Conservation (phyloP, 2,329 filamentous ascomycete genomes). For the Penicillium sp. region DNA sequence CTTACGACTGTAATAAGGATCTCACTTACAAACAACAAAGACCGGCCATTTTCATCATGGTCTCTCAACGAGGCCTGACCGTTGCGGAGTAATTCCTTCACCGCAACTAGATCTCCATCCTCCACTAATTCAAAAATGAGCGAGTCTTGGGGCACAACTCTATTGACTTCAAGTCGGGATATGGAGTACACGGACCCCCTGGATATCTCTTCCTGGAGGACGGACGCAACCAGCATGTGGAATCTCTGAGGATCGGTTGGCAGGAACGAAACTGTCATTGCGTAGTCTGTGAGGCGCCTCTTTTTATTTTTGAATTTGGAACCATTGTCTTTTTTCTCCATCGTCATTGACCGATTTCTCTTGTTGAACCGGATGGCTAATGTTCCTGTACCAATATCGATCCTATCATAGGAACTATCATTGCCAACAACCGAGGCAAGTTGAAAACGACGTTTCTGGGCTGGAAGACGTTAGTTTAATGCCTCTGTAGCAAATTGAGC, state of each 20-base stretch:
- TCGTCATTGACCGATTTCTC: neutral
- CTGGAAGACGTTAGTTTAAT: neutral
- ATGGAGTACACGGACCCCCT: neutral
- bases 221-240: neutral
- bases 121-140: neutral
- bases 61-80: neutral
- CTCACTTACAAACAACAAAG: neutral
- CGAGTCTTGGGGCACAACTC: neutral
- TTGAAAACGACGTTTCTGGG: neutral
- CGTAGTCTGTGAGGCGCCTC: neutral
- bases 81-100: neutral
- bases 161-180: neutral
- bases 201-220: neutral
- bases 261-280: neutral
- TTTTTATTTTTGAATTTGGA: neutral
- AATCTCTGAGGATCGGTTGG: neutral
- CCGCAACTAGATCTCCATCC: neutral
- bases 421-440: neutral
- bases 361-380: neutral
- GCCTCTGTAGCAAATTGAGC: neutral
- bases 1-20: neutral
- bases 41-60: neutral
- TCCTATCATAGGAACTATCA: neutral
- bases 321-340: neutral
- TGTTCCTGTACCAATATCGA: neutral